These are phyloP conservation scores for Penicilliopsis zonata DNA, from an alignment of 495 filamentous ascomycete genomes.

Conservation along the genomic window DNA sequence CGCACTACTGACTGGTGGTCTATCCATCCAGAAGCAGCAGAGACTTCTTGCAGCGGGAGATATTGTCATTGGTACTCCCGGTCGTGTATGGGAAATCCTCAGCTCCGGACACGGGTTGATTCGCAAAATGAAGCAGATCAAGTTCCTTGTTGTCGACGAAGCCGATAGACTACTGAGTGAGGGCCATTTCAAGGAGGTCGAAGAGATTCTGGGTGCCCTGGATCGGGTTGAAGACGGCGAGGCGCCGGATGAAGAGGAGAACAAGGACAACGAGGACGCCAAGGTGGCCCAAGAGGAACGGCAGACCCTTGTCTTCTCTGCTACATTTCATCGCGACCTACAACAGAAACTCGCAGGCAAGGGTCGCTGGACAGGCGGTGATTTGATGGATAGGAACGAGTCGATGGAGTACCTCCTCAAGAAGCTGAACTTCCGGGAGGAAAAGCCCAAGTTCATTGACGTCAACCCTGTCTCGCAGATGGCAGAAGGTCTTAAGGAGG, in stretches of 20 bases:
- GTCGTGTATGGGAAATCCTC: conserved; percentile 87
- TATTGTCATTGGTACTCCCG: conserved; percentile 85
- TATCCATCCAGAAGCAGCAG: conserved; percentile 88
- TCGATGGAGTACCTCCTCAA: conserved; percentile 88
- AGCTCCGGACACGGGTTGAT: conserved; percentile 50
- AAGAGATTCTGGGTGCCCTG: conserved; percentile 68
- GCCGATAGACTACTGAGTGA: conserved; percentile 87
- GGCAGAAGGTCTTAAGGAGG: conserved; percentile 76
- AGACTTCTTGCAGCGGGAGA: conserved; percentile 64
- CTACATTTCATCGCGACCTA: conserved; percentile 81
- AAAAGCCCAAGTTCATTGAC: conserved; percentile 83
- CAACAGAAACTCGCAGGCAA: conserved; percentile 85
- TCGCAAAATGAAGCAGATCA: conserved; percentile 52
- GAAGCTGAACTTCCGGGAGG: conserved; percentile 75
- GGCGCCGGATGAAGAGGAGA: conserved; percentile 24
- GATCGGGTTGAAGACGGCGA: conserved; percentile 40
- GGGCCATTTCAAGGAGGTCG: conserved; percentile 88
- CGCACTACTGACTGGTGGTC: conserved; percentile 76
- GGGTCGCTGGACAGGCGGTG: conserved; percentile 36
- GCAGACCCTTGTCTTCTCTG: conserved; percentile 93
- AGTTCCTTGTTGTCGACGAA: conserved; percentile 86
- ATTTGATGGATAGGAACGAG: conserved; percentile 56
- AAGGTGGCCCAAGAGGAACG: conserved; percentile 24
- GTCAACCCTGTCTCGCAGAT: conserved; percentile 79
- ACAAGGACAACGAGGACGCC: conserved; percentile 12